A percentile compares a stretch with the other conserved stretches of the same genome.
These are phyloP conservation scores for Trichaptum fuscoviolaceum DNA, from an alignment of 768 basidiomycete species.

Conservation along the genomic window DNA sequence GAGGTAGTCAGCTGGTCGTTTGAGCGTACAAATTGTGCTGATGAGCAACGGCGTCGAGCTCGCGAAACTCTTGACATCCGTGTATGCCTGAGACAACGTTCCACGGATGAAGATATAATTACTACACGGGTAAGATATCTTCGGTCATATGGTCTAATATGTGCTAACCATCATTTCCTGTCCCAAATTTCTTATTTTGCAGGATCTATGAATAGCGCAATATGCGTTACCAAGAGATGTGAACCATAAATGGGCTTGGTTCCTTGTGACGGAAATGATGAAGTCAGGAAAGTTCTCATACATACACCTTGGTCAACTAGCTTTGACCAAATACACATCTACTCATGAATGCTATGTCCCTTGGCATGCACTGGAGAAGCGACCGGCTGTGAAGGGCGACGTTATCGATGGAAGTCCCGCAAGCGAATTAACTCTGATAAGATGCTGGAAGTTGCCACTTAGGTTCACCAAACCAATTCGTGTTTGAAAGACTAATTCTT, in stretches of 20 bases:
- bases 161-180: neutral
- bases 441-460: slow-evolving; percentile 1
- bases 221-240: neutral
- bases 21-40: neutral
- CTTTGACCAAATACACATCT: neutral
- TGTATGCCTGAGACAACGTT: neutral
- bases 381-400: neutral
- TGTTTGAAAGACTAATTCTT: slow-evolving; percentile 1
- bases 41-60: neutral
- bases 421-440: slow-evolving; percentile 1
- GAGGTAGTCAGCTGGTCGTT: neutral
- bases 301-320: neutral
- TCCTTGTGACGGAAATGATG: neutral
- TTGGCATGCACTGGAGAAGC: neutral
- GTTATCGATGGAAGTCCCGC: neutral
- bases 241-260: neutral
- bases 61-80: neutral
- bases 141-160: neutral
- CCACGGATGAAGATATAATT: neutral
- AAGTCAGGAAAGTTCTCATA: neutral
- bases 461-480: neutral
- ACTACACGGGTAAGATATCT: neutral
- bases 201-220: neutral
- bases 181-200: neutral
- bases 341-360: neutral